Conservation (phyloP, 148 eudicot genomes). For the Diospyros kaki region DNA sequence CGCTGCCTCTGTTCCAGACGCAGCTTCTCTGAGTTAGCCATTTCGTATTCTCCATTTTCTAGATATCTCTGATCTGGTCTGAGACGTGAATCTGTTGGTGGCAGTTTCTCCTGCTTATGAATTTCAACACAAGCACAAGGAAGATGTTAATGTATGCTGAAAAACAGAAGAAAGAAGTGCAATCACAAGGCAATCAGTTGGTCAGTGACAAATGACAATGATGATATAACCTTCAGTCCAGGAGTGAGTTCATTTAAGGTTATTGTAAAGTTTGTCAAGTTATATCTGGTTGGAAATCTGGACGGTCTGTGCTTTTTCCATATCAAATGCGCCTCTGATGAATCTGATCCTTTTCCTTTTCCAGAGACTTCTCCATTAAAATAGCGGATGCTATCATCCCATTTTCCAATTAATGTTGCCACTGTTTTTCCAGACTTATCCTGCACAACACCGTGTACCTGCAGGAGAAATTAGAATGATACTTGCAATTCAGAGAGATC, state of each 20-base stretch:
- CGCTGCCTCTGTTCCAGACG: constrained; percentile 31
- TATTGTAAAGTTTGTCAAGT: constrained; percentile 27
- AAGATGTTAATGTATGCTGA: neutral
- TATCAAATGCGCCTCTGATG: constrained; percentile 12
- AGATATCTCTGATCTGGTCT: constrained; percentile 33
- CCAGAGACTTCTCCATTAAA: constrained; percentile 6
- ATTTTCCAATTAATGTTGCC: constrained; percentile 14
- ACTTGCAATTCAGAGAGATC: neutral
- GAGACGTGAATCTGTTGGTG: constrained; percentile 35
- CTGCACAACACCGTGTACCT: constrained; percentile 19
- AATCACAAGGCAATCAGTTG: neutral
- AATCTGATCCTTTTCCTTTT: constrained; percentile 14
- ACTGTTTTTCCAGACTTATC: constrained; percentile 14
- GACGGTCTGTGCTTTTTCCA: constrained; percentile 20
- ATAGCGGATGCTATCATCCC: constrained; percentile 18
- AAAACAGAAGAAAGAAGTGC: neutral
- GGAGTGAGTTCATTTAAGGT: constrained; percentile 31
- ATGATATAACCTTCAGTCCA: constrained; percentile 22
- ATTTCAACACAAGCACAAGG: neutral
- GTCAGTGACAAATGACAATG: neutral
- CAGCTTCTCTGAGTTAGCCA: constrained; percentile 26
- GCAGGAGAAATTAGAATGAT: constrained; percentile 11
- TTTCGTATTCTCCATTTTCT: constrained; percentile 28
- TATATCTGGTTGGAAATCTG: constrained; percentile 22
- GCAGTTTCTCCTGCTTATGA: constrained; percentile 27